Percentiles rank a stretch among this genome's conserved stretches.
phyloP scores from a whole-genome alignment of 495 filamentous ascomycete species.

The Letharia lupina region DNA sequence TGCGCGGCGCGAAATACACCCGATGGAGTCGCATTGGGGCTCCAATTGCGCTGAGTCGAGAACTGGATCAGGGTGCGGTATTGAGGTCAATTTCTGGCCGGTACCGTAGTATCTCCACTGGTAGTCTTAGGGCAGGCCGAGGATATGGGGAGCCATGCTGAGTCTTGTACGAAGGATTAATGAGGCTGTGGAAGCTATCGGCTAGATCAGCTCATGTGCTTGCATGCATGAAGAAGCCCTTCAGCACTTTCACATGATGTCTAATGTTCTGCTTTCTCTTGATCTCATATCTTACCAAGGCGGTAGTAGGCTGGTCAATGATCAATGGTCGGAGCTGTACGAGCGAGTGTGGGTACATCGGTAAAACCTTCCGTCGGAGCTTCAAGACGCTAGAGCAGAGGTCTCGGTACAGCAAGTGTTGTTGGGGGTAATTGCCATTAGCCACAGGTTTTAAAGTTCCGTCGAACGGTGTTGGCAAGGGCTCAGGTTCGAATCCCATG shows the following conservation, averaged over 20 bases:
- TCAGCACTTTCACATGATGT: background rate
- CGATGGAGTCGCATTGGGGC: background rate
- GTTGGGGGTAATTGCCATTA: no score
- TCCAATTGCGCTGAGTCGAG: background rate
- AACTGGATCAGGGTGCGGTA: background rate
- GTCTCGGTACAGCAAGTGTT: no score
- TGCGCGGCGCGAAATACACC: background rate
- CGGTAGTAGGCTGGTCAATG: background rate
- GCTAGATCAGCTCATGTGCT: background rate
- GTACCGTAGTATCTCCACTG: background rate
- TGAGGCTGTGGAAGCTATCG: background rate
- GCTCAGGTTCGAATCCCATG: no score
- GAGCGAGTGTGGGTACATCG: no score
- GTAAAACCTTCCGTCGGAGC: no score
- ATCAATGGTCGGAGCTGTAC: background rate
- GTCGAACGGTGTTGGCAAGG: no score
- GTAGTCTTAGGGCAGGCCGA: background rate
- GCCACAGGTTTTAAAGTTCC: no score
- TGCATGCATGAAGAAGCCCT: background rate
- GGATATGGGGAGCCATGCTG: background rate
- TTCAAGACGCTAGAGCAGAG: no score
- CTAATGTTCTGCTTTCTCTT: background rate
- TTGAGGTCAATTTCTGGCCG: background rate
- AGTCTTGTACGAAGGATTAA: background rate
- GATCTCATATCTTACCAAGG: background rate